phyloP scores from a whole-genome alignment of 306 rosid genomes.

The Hippophae gyantsensis region DNA sequence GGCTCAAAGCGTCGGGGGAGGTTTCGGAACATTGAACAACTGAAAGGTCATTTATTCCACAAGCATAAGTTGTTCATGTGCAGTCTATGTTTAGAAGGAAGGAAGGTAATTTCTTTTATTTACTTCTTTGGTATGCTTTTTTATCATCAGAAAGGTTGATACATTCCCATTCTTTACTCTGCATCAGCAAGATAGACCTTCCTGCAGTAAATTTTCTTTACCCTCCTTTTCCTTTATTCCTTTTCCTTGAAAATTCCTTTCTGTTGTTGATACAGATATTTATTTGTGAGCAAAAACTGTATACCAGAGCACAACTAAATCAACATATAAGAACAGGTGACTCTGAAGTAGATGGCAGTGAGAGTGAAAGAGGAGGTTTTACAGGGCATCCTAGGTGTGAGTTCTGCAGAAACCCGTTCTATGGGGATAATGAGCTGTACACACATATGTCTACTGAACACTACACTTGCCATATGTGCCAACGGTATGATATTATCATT shows the following conservation, averaged over 20 bases:
- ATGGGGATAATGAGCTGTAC: slow-evolving; percentile 87
- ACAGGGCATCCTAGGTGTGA: slow-evolving; percentile 94
- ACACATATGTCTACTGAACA: slow-evolving; percentile 91
- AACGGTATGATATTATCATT: slow-evolving; percentile 38
- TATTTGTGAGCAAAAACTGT: slow-evolving; percentile 91
- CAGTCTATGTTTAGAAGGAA: slow-evolving; percentile 80
- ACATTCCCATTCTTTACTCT: no score
- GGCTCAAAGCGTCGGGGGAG: slow-evolving; percentile 47
- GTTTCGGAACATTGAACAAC: slow-evolving; percentile 72
- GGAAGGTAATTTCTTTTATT: slow-evolving; percentile 47
- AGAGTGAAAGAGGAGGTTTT: slow-evolving; percentile 97
- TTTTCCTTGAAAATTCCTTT: neutral
- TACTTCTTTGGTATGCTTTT: neutral
- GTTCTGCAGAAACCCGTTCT: slow-evolving; percentile 75
- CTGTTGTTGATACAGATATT: slow-evolving; percentile 41
- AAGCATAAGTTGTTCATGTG: slow-evolving; percentile 77
- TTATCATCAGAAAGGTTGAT: no score
- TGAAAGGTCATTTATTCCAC: slow-evolving; percentile 83
- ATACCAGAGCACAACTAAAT: slow-evolving; percentile 67
- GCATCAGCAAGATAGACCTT: no score
- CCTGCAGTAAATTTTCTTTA: neutral
- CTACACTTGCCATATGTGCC: slow-evolving; percentile 90
- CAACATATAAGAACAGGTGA: slow-evolving; percentile 76
- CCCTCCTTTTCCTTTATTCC: neutral
- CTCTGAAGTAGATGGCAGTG: slow-evolving; percentile 93